Evolutionary conservation across 176 grass and related monocot genomes (phyloP), one percentile per base, ranked within the genome.

Genomic region (Bromus sterilis): DNA sequence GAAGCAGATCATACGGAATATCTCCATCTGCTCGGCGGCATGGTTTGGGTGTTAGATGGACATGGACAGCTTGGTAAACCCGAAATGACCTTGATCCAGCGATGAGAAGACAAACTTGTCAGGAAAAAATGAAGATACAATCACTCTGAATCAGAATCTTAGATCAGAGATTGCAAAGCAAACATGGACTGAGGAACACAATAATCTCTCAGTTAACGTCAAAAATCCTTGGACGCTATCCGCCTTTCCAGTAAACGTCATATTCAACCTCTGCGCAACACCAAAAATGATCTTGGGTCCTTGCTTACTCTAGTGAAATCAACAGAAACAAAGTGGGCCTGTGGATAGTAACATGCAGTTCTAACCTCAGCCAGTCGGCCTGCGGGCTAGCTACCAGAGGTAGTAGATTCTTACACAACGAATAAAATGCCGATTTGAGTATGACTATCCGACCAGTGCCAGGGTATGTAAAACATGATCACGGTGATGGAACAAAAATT

Each of bases 41-140:
- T 87, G 86, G 56, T 32, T 78, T 1, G 79, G 86, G 41, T 87
- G 79, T 55, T 72, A 87, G 15, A 87, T 21, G 73, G 79, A 80
- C 25, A 40, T 6, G 0, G 86, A 79, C 64, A 87, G 74, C 64
- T 42, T 58, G 43, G 83, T 83, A 74, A 63, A 83, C 18, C 86
- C 74, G 24, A 87, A 87, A 72, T 87, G 79, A 29, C 86, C 81
- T 83, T 53, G 32, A 32, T 9, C 10, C 67, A 74, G 18, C 14
- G 11, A 74, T 20, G 36, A 62, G 1, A 62, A 58, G 37, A 46
- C 2, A 2, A 24, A 16, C 42, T 71, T 59, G 15, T 78, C 60
- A 51, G 77, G 5, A 29, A 73, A 39, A 67, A 21, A 15, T 35
- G 49, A 36, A 36, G 14, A 76, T 1, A 58, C 49, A 5, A 8